A percentile compares a stretch with the other conserved stretches of the same genome.
Evolutionary conservation across 495 filamentous ascomycete species (phyloP).

Genomic region (Filosporella fistucella): DNA sequence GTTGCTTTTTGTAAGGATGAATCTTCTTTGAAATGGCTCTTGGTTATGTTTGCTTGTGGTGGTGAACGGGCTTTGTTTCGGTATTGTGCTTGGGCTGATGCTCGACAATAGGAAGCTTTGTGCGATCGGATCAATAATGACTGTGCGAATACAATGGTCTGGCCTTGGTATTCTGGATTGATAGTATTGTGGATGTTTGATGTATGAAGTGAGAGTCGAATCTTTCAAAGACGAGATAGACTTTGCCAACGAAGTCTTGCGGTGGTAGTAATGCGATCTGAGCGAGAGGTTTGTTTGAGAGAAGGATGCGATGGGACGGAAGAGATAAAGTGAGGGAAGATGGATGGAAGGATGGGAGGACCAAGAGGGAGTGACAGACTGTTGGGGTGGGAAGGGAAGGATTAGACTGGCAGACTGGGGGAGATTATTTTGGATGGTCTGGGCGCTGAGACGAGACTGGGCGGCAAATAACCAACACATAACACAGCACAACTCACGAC

Average conservation of each 20-base stretch:
- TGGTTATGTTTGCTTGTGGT: no score
- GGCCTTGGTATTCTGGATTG: constrained; percentile 12
- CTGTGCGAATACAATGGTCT: constrained; percentile 18
- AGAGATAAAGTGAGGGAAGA: not conserved
- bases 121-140: constrained; percentile 8
- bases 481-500: no score
- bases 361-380: not conserved
- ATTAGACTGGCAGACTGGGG: not conserved
- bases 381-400: not conserved
- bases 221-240: constrained; percentile 32
- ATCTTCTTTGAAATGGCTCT: no score
- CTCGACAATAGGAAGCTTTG: not conserved
- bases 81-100: constrained; percentile 4
- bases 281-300: not conserved
- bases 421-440: not conserved
- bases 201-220: not conserved
- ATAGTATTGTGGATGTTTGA: constrained; percentile 2
- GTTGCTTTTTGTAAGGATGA: not conserved
- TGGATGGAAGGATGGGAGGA: not conserved
- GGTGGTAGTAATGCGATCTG: not conserved
- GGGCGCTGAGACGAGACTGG: not conserved
- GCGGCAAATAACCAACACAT: no score
- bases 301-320: not conserved
- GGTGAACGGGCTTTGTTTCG: not conserved
- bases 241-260: constrained; percentile 54